Evolutionary conservation across 345 rosid species (phyloP).

Genomic region (Limnanthes douglasii): DNA sequence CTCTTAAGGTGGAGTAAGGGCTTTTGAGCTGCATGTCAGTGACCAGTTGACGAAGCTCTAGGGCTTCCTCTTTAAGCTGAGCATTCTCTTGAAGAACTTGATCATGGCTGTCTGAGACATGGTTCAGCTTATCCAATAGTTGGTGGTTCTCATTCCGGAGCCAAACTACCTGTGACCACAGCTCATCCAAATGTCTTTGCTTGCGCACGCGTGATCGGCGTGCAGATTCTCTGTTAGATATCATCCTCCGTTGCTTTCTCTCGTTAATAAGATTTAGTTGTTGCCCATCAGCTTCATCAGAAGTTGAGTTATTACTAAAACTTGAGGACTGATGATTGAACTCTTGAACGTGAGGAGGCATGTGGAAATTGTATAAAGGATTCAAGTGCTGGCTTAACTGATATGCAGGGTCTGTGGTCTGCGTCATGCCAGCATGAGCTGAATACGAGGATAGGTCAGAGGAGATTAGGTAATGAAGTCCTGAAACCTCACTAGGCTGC

Average conservation of each 20-base stretch:
- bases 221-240: conserved; percentile 91
- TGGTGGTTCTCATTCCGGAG: conserved; percentile 76
- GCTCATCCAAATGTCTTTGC: conserved; percentile 94
- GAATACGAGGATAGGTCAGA: conserved; percentile 29
- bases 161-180: conserved; percentile 77
- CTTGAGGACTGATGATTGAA: conserved; percentile 26
- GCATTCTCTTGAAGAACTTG: conserved; percentile 41
- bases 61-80: conserved; percentile 59
- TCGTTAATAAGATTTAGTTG: conserved; percentile 46
- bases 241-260: conserved; percentile 87
- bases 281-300: conserved; percentile 73
- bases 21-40: conserved; percentile 40
- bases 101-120: conserved; percentile 41
- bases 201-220: conserved; percentile 91
- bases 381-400: conserved; percentile 14
- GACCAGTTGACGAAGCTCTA: conserved; percentile 48
- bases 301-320: conserved; percentile 57
- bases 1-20: conserved; percentile 32
- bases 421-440: conserved; percentile 20
- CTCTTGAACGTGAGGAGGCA: conserved; percentile 18
- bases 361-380: conserved; percentile 18
- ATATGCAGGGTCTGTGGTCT: conserved; percentile 14
- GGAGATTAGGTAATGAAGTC: conserved; percentile 25
- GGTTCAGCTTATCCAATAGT: conserved; percentile 63
- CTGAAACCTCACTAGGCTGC: conserved; percentile 46